These are phyloP conservation scores for Sporisorium reilianum DNA, from an alignment of 1,284 basidiomycete genomes.

Conservation along the genomic window DNA sequence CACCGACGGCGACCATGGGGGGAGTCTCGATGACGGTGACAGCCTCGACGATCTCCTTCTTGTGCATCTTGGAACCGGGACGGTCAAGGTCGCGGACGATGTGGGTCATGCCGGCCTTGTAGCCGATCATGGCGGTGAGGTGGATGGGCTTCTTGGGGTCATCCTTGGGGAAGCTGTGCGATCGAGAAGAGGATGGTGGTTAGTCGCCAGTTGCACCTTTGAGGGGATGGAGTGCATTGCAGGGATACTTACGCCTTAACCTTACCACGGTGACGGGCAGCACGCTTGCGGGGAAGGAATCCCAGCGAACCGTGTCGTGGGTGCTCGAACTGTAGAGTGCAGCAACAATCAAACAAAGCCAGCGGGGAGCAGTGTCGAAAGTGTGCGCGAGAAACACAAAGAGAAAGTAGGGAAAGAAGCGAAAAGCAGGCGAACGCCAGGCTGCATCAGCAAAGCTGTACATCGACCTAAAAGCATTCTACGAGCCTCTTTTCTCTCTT, in stretches of 20 bases:
- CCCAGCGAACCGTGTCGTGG: slow-evolving; percentile 69
- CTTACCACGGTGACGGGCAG: slow-evolving; percentile 68
- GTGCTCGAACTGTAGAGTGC: slow-evolving; percentile 65
- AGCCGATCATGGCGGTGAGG: slow-evolving; percentile 97
- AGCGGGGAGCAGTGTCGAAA: slow-evolving; percentile 15
- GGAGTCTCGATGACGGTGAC: slow-evolving; percentile 97
- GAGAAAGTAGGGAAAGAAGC: slow-evolving; percentile 37
- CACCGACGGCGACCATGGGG: slow-evolving; percentile 95
- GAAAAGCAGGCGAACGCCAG: slow-evolving; percentile 54
- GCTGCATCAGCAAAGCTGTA: slow-evolving; percentile 61
- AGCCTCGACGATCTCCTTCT: slow-evolving; percentile 95
- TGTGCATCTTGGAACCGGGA: slow-evolving; percentile 79
- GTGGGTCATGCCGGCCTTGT: slow-evolving; percentile 99
- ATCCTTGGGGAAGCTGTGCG: slow-evolving; percentile 76
- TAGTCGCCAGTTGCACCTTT: no score
- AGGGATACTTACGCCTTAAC: slow-evolving; percentile 60
- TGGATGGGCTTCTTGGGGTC: slow-evolving; percentile 99
- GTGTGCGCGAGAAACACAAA: slow-evolving; percentile 5
- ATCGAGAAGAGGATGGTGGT: neutral
- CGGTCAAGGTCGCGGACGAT: slow-evolving; percentile 99
- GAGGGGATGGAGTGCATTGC: no score
- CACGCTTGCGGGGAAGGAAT: slow-evolving; percentile 70
- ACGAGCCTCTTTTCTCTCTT: slow-evolving; percentile 33
- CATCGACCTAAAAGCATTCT: slow-evolving; percentile 58
- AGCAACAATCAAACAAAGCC: slow-evolving; percentile 15